These are phyloP conservation scores for Calonectria leucothoes DNA, from an alignment of 2,329 filamentous ascomycete species.

Conservation along the genomic window DNA sequence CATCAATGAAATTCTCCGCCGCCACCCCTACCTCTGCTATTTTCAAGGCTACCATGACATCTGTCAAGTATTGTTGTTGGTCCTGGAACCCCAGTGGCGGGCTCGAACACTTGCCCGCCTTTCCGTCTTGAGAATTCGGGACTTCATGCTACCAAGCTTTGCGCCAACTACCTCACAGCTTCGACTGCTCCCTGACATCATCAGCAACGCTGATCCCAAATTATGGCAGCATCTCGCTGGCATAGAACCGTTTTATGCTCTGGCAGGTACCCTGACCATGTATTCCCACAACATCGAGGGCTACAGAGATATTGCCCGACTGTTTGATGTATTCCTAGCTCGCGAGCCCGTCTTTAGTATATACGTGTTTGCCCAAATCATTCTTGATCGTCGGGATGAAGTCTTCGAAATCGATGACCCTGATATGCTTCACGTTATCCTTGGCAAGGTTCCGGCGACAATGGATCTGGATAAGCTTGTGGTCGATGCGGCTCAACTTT, in stretches of 20 bases:
- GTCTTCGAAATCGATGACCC: constrained; percentile 93
- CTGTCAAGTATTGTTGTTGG: constrained; percentile 92
- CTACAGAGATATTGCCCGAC: constrained; percentile 86
- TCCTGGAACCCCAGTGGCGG: constrained; percentile 74
- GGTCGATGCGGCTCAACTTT: constrained; percentile 71
- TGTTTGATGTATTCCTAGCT: constrained; percentile 93
- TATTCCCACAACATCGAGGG: constrained; percentile 96
- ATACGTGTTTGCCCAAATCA: constrained; percentile 92
- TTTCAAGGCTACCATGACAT: constrained; percentile 99
- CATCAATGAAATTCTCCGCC: constrained; percentile 84
- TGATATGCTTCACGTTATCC: constrained; percentile 90
- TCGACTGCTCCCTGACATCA: constrained; percentile 85
- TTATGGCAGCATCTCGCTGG: constrained; percentile 81
- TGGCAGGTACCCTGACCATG: constrained; percentile 93
- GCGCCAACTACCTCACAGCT: constrained; percentile 85
- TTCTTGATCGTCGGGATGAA: constrained; percentile 82
- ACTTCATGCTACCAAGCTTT: constrained; percentile 96
- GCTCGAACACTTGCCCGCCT: constrained; percentile 79
- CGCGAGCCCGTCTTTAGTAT: constrained; percentile 88
- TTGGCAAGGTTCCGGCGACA: constrained; percentile 86
- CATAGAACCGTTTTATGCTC: constrained; percentile 89
- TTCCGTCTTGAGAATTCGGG: constrained; percentile 89
- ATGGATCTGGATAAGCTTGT: constrained; percentile 86
- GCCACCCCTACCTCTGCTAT: constrained; percentile 87
- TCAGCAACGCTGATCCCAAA: constrained; percentile 76